Conservation (phyloP, 2,329 filamentous ascomycete species). For the Dactylonectria estremocensis region DNA sequence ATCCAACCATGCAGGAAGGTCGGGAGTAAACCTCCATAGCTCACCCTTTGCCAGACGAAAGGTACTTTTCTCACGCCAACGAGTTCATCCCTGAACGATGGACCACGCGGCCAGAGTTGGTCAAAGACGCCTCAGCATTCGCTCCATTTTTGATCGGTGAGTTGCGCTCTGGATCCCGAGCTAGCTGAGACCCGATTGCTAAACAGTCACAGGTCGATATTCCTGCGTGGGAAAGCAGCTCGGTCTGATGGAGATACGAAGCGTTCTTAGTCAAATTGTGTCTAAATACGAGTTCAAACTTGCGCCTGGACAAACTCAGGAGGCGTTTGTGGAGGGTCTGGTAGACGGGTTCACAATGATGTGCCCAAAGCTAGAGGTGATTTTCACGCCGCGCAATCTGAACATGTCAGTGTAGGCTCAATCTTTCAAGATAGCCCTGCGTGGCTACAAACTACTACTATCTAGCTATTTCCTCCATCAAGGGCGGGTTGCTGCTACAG, state of each 20-base stretch:
- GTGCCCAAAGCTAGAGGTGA: not conserved
- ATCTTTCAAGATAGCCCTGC: no score
- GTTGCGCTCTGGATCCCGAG: conserved; percentile 7
- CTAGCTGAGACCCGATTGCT: no score
- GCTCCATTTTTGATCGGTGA: conserved; percentile 48
- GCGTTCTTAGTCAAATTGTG: not conserved
- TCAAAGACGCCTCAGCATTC: conserved; percentile 43
- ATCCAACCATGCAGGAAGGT: no score
- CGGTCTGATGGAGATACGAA: conserved; percentile 51
- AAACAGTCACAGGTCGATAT: conserved; percentile 45
- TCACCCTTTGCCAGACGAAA: conserved; percentile 29
- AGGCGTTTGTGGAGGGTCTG: not conserved
- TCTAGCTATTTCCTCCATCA: no score
- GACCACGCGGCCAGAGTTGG: conserved; percentile 50
- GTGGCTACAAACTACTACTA: no score
- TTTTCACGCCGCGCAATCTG: not conserved
- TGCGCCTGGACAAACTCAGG: no score
- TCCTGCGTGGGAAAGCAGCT: conserved; percentile 56
- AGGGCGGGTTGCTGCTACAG: no score
- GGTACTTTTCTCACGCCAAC: conserved; percentile 2
- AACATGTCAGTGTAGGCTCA: no score
- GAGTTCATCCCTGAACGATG: conserved; percentile 55
- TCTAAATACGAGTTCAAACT: not conserved
- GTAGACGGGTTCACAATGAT: not conserved
- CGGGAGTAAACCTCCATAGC: conserved; percentile 15